Base-by-base conservation (phyloP, 345 rosid species). In the Aquilaria malaccensis region DNA sequence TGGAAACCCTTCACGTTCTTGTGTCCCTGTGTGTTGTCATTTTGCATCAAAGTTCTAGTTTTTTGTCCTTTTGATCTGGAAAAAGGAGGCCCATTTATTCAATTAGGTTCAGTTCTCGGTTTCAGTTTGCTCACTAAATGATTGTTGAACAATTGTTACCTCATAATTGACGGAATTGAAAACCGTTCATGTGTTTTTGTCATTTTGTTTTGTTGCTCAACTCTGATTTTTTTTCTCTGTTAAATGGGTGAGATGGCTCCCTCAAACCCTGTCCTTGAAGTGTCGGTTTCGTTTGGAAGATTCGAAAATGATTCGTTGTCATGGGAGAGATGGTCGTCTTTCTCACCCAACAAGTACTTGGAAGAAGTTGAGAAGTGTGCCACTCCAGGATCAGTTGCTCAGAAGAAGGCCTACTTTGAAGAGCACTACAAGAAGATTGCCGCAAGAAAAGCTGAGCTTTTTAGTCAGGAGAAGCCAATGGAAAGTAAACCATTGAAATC, bases 301-400 rank as follows among this genome's bases (percentile, higher is more conserved):
- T 90, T 90, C 80, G 92, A 86, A 73, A 84, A 75, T 56, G 97
- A 89, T 83, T 80, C 96, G 30, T 80, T 86, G 60, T 90, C 99
- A 15, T 94, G 99, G 99, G 97, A 87, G 76, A 94, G 76, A 66
- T 85, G 89, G 83, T 90, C 95, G 0, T 70, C 95, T 66, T 94
- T 94, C 75, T 88, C 99, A 2, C 87, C 89, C 3, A 94, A 94
- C 61, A 94, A 90, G 86, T 90, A 94, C 77, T 62, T 90, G 80
- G 97, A 94, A 76, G 99, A 90, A 73, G 96, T 90, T 49, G 99
- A 83, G 65, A 94, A 88, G 78, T 94, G 87, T 77, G 96, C 97
- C 9, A 84, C 95, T 3, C 96, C 91, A 7, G 99, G 99, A n/a
- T 89, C 99, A 41, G 99, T 93, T 9, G 99, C 99, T 70, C 77